Evolutionary conservation across 768 basidiomycete species (phyloP).

Genomic region (Lentinula raphanica): DNA sequence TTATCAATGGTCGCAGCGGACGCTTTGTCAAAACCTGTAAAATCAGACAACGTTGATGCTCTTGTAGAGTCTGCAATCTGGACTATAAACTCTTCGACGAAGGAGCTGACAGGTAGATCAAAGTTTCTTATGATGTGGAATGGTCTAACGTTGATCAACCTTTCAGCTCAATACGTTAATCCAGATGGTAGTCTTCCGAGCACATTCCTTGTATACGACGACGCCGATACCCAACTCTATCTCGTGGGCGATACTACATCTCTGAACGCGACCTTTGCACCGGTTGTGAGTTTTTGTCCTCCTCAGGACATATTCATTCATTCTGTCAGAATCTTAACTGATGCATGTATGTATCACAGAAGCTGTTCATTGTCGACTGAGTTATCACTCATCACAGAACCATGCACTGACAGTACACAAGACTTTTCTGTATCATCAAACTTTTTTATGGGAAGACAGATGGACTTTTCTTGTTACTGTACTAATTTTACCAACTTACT

Average conservation of each 20-base stretch:
- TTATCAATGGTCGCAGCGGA: conserved; percentile 20
- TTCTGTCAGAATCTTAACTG: background rate
- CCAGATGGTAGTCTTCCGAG: conserved; percentile 32
- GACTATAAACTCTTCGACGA: conserved; percentile 31
- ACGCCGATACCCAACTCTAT: conserved; percentile 33
- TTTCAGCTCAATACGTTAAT: conserved; percentile 42
- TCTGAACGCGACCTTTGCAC: conserved; percentile 31
- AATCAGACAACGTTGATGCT: conserved; percentile 6
- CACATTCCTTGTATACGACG: conserved; percentile 36
- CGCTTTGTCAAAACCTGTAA: conserved; percentile 25
- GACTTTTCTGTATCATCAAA: background rate
- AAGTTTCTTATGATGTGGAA: background rate
- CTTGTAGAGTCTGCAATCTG: conserved; percentile 44
- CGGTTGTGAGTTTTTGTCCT: conserved; percentile 26
- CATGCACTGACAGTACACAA: background rate
- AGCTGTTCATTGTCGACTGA: background rate
- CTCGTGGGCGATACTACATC: conserved; percentile 38
- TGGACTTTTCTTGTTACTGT: background rate
- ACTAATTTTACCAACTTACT: background rate
- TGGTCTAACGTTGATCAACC: background rate
- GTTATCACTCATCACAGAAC: background rate
- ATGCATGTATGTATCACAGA: background rate
- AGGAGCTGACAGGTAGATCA: conserved; percentile 34
- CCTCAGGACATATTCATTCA: background rate
- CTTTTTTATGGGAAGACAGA: background rate